Base-by-base conservation (phyloP, 805 yeast species). In the Spathaspora boniae region DNA sequence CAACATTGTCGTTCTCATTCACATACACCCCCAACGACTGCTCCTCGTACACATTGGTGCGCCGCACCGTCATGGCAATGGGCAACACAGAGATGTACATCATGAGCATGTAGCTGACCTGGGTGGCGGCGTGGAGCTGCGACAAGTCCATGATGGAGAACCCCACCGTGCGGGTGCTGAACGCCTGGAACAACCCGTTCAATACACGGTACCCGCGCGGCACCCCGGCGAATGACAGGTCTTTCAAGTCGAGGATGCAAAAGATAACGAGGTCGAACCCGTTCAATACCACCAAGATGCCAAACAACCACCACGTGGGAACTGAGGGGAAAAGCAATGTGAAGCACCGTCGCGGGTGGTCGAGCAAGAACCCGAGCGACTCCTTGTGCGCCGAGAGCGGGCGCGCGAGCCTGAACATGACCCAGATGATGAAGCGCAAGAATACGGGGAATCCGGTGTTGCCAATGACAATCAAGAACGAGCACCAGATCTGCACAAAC, bases 11-110 rank as follows among this genome's bases (percentile, higher is more conserved):
- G 6, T 59, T 58, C n/a, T 63, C 72, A 28, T 53, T 53, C 11
- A 63, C 51, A 53, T 86, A 89, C n/a, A 88, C 74, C n/a, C 98
- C 98, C 38, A 93, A 63, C 0, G 96, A 85, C 54, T 88, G 98
- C 52, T 93, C 98, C 56, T 93, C 99, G 62, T 93, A 93, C 37
- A 93, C 99, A 56, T 93, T 93, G 14, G 98, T 93, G 57, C 97
- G 76, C 64, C 99, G 79, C 43, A 93, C 88, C 25, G 96, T 86
- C 45, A 93, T 93, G 21, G 99, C 98, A 48, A 93, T 67, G 1
- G 99, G 99, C 54, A 89, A 70, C 29, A 91, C 97, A 11, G 98
- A 91, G 18, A 93, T 88, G 62, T 93, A 93, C 98, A 93, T 93
- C 98, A 93, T 91, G 41, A 93, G 74, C 80, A 87, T 74, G 56